Conservation (phyloP, 208 protist species). For the Spironucleus salmonicida region DNA sequence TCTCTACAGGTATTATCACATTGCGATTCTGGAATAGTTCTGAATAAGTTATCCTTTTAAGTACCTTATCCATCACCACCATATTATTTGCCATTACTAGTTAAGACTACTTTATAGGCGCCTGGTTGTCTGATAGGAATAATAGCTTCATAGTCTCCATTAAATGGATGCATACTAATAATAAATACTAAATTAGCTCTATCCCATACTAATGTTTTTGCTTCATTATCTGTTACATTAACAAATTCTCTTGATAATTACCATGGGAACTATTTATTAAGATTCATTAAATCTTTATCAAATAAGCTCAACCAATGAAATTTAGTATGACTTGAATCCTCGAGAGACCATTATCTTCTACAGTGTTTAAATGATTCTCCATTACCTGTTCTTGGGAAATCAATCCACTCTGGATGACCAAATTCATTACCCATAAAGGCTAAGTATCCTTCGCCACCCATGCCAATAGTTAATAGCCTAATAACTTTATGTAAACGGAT, state of each 20-base stretch:
- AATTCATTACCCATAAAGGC: slow-evolving; percentile 70
- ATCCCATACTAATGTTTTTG: slow-evolving; percentile 56
- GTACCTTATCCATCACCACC: slow-evolving; percentile 45
- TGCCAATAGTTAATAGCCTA: slow-evolving; percentile 53
- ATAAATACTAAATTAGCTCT: slow-evolving; percentile 52
- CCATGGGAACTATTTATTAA: slow-evolving; percentile 42
- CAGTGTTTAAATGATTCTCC: slow-evolving; percentile 52
- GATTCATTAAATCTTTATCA: slow-evolving; percentile 52
- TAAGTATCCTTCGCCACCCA: slow-evolving; percentile 51
- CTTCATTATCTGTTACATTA: slow-evolving; percentile 50
- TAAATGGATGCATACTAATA: slow-evolving; percentile 60
- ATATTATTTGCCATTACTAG: slow-evolving; percentile 53
- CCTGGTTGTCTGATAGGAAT: slow-evolving; percentile 42
- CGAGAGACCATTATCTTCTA: slow-evolving; percentile 60
- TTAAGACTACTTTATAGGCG: slow-evolving; percentile 47
- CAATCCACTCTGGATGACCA: slow-evolving; percentile 76
- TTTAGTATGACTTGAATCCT: slow-evolving; percentile 50
- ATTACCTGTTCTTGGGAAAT: slow-evolving; percentile 69
- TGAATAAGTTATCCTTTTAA: not conserved
- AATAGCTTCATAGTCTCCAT: slow-evolving; percentile 51
- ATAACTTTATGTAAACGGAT: slow-evolving; percentile 63
- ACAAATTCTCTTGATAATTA: slow-evolving; percentile 40
- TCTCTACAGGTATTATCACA: no score
- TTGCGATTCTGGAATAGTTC: no score
- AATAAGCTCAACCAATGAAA: slow-evolving; percentile 58